These are phyloP conservation scores for Dipteronia sinensis DNA, from an alignment of 345 rosid genomes.

Conservation along the genomic window DNA sequence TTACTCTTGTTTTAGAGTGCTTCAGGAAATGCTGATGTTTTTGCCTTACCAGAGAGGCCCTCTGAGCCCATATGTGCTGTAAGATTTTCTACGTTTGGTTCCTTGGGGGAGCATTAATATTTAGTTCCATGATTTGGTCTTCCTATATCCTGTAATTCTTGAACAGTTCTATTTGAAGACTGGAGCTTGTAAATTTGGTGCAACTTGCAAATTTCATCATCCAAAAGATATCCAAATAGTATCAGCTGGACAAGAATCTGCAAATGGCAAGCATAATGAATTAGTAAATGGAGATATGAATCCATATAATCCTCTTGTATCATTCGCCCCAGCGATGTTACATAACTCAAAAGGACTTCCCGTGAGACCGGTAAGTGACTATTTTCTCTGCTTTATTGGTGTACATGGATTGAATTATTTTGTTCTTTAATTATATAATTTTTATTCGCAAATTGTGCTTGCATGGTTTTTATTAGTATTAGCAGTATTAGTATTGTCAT, in stretches of 20 bases:
- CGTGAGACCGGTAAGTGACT: conserved; percentile 57
- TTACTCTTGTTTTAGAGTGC: conserved; percentile 49
- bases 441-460: background rate
- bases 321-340: conserved; percentile 50
- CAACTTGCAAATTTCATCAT: conserved; percentile 90
- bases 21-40: conserved; percentile 43
- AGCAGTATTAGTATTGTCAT: too few species aligned
- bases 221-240: conserved; percentile 73
- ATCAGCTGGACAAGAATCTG: conserved; percentile 48
- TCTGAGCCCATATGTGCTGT: conserved; percentile 82
- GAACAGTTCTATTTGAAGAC: conserved; percentile 89
- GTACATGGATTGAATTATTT: background rate
- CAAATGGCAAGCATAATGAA: conserved; percentile 39
- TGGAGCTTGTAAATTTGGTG: conserved; percentile 90
- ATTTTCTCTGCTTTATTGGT: background rate
- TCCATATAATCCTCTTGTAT: conserved; percentile 32
- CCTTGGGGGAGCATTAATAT: background rate
- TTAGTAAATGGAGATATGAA: conserved; percentile 32
- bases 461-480: background rate
- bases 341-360: conserved; percentile 95
- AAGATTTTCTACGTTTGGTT: conserved; percentile 39
- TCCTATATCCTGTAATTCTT: conserved; percentile 26
- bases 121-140: conserved; percentile 17
- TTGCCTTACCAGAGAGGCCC: conserved; percentile 78
- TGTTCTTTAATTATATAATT: background rate